Base-by-base conservation (phyloP, 306 rosid genomes). In the Biancaea sappan region DNA sequence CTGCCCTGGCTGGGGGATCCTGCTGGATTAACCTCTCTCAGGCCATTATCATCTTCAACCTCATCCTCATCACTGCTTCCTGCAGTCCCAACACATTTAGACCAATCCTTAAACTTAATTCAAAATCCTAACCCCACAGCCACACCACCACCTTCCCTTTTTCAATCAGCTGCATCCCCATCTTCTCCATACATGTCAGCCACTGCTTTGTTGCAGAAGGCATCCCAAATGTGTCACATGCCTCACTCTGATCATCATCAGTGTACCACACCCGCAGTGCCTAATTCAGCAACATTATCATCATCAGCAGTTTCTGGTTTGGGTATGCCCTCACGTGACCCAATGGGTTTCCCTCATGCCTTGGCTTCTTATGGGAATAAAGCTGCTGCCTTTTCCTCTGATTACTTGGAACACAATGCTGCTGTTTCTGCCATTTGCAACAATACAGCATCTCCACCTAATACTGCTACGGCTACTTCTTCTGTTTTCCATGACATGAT, bases 151-250 rank as follows among this genome's bases (percentile, higher is more conserved):
- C 1, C 38, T 78, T 25, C 59, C 44, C 60, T 32, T 66, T 41
- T 41, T 29, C 51, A 53, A 25, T 43, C 40, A n/a, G n/a, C n/a
- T n/a, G n/a, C n/a, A 44, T 19, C 26, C 8, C 69, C 35, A 8
- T 11, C 81, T 31, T 56, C 88, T 35, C 71, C 81, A 54, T 84
- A 83, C 73, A 80, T 84, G 81, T 88, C 92, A 3, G 93, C 93
- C 79, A 86, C 96, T 51, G 88, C 86, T 24, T 79, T 91, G 76
- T 72, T 87, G 60, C 90, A 87, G 66, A 88, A 79, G 34, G 92
- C 97, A 15, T 81, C 94, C 6, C 89, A 80, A 63, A 85, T 91
- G 65, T 91, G 92, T 5, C 83, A 74, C 80, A 58, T 72, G 58
- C 19, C 85, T 35, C 43, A 38, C 29, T 18, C 62, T 56, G 62